phyloP scores from a whole-genome alignment of 305 asterid species.

The Fraxinus angustifolia region DNA sequence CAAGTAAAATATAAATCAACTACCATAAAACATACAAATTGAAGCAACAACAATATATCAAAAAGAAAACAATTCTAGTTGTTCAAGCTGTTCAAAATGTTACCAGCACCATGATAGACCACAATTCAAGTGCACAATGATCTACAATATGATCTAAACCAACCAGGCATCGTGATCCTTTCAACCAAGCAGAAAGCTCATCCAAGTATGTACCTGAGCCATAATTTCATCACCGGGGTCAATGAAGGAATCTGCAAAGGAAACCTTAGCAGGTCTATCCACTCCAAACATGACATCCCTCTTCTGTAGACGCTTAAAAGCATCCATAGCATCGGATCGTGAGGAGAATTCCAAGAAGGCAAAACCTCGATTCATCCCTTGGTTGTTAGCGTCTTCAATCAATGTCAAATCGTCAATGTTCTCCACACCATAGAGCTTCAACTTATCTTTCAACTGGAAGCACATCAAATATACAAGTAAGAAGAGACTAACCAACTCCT shows the following conservation, averaged over 20 bases:
- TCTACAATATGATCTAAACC: constrained; percentile 4
- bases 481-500: constrained; percentile 29
- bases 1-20: background rate
- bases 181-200: constrained; percentile 19
- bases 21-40: background rate
- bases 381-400: constrained; percentile 46
- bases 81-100: background rate
- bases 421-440: constrained; percentile 46
- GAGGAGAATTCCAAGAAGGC: constrained; percentile 79
- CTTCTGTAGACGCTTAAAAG: constrained; percentile 91
- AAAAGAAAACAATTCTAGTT: background rate
- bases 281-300: constrained; percentile 83
- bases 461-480: constrained; percentile 39
- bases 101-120: background rate
- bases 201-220: constrained; percentile 80
- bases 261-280: constrained; percentile 96
- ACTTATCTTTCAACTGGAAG: constrained; percentile 48
- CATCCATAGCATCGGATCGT: constrained; percentile 94
- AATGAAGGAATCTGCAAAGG: constrained; percentile 94
- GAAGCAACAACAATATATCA: background rate
- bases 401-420: constrained; percentile 50
- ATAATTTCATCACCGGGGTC: constrained; percentile 99
- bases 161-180: constrained; percentile 7
- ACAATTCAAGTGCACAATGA: background rate
- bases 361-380: constrained; percentile 53